These are phyloP conservation scores for Penicillium nucicola DNA, from an alignment of 495 filamentous ascomycete species.

Conservation along the genomic window DNA sequence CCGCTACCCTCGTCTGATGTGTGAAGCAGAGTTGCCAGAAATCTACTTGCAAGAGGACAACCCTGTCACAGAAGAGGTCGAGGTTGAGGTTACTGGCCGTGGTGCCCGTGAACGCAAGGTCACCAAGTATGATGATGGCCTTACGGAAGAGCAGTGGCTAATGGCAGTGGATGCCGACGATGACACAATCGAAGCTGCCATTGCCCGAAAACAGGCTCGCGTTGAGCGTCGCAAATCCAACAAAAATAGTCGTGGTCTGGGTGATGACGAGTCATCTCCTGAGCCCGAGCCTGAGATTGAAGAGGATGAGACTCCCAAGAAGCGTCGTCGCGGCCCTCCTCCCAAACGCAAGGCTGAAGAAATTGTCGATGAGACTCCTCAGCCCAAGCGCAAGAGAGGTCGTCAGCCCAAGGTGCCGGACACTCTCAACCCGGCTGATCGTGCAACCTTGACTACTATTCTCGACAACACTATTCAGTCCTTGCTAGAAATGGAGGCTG, in stretches of 20 bases:
- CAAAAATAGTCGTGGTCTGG: slow-evolving; percentile 33
- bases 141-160: slow-evolving; percentile 97
- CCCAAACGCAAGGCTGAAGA: slow-evolving; percentile 85
- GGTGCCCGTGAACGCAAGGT: slow-evolving; percentile 90
- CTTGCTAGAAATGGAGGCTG: slow-evolving; percentile 72
- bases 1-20: slow-evolving; percentile 72
- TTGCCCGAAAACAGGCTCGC: slow-evolving; percentile 81
- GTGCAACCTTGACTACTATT: slow-evolving; percentile 65
- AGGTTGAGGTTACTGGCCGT: slow-evolving; percentile 74
- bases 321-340: slow-evolving; percentile 76
- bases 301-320: slow-evolving; percentile 71
- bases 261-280: slow-evolving; percentile 67
- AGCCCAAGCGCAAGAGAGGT: slow-evolving; percentile 78
- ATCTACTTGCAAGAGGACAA: slow-evolving; percentile 88
- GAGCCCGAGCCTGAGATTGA: slow-evolving; percentile 71
- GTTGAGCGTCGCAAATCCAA: slow-evolving; percentile 76
- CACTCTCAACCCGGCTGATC: slow-evolving; percentile 46
- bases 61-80: slow-evolving; percentile 73
- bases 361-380: slow-evolving; percentile 68
- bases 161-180: slow-evolving; percentile 93
- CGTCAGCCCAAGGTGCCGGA: slow-evolving; percentile 64
- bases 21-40: slow-evolving; percentile 86
- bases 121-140: slow-evolving; percentile 93
- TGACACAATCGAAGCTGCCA: slow-evolving; percentile 87
- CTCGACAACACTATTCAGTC: slow-evolving; percentile 71